Percentiles rank a stretch among this genome's conserved stretches.
Evolutionary conservation across 331 rosid species (phyloP).

Genomic region (Malus hybrid): DNA sequence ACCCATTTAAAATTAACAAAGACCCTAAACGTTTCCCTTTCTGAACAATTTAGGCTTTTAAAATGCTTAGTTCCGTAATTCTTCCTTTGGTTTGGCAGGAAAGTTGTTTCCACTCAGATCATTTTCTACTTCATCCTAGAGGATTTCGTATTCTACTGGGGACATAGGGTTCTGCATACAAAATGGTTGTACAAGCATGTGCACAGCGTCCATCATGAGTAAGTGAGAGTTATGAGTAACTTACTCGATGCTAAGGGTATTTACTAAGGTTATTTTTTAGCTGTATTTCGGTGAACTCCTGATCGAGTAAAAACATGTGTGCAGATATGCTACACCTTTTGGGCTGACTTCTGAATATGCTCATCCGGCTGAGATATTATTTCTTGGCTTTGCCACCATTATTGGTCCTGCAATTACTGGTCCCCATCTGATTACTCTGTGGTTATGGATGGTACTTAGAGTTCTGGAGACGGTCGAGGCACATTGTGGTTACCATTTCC

Average conservation of each 20-base stretch:
- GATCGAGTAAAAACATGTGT: constrained; percentile 8
- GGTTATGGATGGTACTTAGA: constrained; percentile 89
- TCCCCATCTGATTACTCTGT: constrained; percentile 77
- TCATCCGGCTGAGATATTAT: constrained; percentile 94
- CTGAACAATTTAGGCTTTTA: neutral
- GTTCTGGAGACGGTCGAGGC: constrained; percentile 92
- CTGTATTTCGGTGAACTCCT: neutral
- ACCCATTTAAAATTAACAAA: neutral
- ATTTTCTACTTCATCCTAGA: constrained; percentile 87
- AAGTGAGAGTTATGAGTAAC: constrained; percentile 28
- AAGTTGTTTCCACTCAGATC: constrained; percentile 56
- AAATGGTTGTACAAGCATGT: constrained; percentile 99
- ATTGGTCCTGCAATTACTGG: constrained; percentile 90
- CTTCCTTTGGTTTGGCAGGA: constrained; percentile 53
- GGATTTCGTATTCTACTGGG: constrained; percentile 98
- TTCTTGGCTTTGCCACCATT: constrained; percentile 88
- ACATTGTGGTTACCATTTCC: constrained; percentile 88
- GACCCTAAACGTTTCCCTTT: neutral
- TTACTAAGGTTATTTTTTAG: neutral
- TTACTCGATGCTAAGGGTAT: neutral
- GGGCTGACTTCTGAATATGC: constrained; percentile 92
- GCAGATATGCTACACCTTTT: constrained; percentile 90
- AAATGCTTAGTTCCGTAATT: neutral
- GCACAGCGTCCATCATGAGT: constrained; percentile 98
- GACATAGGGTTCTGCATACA: constrained; percentile 92